Evolutionary conservation across 768 basidiomycete genomes (phyloP).

Genomic region (Cystofilobasidium macerans): DNA sequence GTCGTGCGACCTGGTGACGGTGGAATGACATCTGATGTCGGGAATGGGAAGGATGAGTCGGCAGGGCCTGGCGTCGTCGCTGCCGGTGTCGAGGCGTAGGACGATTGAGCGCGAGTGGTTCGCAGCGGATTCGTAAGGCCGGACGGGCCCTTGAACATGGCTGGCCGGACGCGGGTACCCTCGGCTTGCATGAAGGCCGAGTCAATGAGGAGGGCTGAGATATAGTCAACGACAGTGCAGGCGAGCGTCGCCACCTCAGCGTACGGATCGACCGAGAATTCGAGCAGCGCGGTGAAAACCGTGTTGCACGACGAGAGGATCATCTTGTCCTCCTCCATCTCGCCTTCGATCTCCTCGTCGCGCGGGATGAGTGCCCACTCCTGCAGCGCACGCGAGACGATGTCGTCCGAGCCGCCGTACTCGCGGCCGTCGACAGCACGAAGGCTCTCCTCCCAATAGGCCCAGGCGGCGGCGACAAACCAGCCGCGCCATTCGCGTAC

Average conservation of each 20-base stretch:
- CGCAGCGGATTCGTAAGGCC: conserved; percentile 12
- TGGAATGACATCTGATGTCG: conserved; percentile 1
- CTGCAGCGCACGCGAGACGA: conserved; percentile 57
- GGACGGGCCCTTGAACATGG: conserved; percentile 22
- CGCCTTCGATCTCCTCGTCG: conserved; percentile 45
- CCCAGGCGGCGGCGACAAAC: conserved; percentile 92
- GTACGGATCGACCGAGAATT: conserved; percentile 85
- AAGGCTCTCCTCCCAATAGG: conserved; percentile 81
- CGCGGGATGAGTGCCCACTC: conserved; percentile 54
- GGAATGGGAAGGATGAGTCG: conserved; percentile 21
- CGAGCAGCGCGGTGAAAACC: conserved; percentile 74
- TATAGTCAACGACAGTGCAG: conserved; percentile 81
- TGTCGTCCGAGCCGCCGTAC: conserved; percentile 46
- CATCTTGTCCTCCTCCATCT: conserved; percentile 59
- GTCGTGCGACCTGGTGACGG: not conserved
- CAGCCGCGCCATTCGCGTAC: conserved; percentile 95
- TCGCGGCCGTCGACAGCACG: conserved; percentile 17
- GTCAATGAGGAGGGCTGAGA: conserved; percentile 77
- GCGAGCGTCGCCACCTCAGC: conserved; percentile 84
- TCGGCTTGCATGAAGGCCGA: conserved; percentile 73
- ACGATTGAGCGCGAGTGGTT: conserved; percentile 24
- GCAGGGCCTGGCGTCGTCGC: not conserved
- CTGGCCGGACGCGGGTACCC: conserved; percentile 47
- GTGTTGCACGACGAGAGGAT: conserved; percentile 87
- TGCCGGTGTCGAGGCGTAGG: conserved; percentile 16